These are phyloP conservation scores for Xylaria telfairii DNA, from an alignment of 495 filamentous ascomycete genomes.

Conservation along the genomic window DNA sequence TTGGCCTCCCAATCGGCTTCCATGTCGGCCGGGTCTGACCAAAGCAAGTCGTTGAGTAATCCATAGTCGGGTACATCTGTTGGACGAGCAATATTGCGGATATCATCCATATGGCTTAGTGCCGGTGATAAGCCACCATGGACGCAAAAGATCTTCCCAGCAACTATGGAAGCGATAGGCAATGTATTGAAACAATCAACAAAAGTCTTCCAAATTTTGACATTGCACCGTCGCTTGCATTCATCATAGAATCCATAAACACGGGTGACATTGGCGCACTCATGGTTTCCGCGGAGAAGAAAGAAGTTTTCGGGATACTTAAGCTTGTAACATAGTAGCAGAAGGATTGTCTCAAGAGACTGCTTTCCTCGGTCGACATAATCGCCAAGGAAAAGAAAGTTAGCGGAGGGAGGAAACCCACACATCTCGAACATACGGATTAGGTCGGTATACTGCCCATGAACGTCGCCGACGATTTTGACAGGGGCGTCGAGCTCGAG, in stretches of 20 bases:
- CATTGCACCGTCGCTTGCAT: constrained; percentile 95
- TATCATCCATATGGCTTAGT: constrained; percentile 96
- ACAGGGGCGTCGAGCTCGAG: constrained; percentile 94
- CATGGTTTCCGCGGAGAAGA: constrained; percentile 93
- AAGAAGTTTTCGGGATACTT: constrained; percentile 99
- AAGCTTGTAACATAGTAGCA: constrained; percentile 97
- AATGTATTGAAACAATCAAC: constrained; percentile 97
- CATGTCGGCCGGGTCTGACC: constrained; percentile 99
- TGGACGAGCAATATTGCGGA: constrained; percentile 91
- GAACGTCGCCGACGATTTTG: constrained; percentile 98
- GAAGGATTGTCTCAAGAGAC: constrained; percentile 93
- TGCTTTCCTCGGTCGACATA: constrained; percentile 99
- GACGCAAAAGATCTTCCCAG: constrained; percentile 98
- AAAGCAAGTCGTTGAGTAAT: constrained; percentile 92
- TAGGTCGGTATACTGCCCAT: constrained; percentile 97
- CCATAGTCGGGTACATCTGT: constrained; percentile 99
- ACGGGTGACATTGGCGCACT: constrained; percentile 97
- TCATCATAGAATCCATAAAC: constrained; percentile 99
- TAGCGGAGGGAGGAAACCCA: constrained; percentile 90
- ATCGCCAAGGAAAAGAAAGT: constrained; percentile 96
- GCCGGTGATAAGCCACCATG: constrained; percentile 94
- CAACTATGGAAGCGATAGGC: constrained; percentile 95
- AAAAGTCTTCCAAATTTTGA: constrained; percentile 99
- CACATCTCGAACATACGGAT: constrained; percentile 99
- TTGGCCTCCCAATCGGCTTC: constrained; percentile 98